These are phyloP conservation scores for Huntiella decipiens DNA, from an alignment of 2,329 filamentous ascomycete species.

Conservation along the genomic window DNA sequence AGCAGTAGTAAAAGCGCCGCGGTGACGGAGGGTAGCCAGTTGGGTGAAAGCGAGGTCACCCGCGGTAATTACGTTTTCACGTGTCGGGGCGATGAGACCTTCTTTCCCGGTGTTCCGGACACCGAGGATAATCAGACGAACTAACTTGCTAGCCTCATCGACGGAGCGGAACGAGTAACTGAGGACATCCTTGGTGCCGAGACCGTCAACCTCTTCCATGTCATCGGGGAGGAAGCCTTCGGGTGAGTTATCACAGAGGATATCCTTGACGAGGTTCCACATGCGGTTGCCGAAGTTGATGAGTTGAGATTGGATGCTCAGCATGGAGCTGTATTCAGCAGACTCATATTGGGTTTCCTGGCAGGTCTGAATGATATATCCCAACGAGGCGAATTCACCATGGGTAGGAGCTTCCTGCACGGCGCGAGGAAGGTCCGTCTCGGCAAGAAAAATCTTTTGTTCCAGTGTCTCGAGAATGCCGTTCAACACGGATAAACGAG, in stretches of 20 bases:
- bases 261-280: conserved; percentile 56
- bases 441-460: conserved; percentile 41
- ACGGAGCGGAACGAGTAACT: conserved; percentile 90
- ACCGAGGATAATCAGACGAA: conserved; percentile 42
- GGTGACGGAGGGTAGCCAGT: conserved; percentile 63
- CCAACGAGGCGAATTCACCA: conserved; percentile 48
- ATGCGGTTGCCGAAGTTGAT: conserved; percentile 44
- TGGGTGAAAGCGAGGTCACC: conserved; percentile 66
- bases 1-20: conserved; percentile 86
- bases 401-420: conserved; percentile 49
- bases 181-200: conserved; percentile 71
- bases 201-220: conserved; percentile 47
- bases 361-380: conserved; percentile 14
- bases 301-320: conserved; percentile 9
- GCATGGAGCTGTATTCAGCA: conserved; percentile 7
- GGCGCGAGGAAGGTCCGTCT: conserved; percentile 44
- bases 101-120: conserved; percentile 26
- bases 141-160: conserved; percentile 74
- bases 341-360: conserved; percentile 11
- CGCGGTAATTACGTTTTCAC: conserved; percentile 41
- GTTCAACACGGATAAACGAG: conserved; percentile 32
- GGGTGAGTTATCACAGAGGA: conserved; percentile 84
- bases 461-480: conserved; percentile 43
- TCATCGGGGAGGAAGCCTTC: conserved; percentile 73
- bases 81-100: conserved; percentile 28